Conservation (phyloP, 75 land plant species). For the Pseudotsuga menziesii region DNA sequence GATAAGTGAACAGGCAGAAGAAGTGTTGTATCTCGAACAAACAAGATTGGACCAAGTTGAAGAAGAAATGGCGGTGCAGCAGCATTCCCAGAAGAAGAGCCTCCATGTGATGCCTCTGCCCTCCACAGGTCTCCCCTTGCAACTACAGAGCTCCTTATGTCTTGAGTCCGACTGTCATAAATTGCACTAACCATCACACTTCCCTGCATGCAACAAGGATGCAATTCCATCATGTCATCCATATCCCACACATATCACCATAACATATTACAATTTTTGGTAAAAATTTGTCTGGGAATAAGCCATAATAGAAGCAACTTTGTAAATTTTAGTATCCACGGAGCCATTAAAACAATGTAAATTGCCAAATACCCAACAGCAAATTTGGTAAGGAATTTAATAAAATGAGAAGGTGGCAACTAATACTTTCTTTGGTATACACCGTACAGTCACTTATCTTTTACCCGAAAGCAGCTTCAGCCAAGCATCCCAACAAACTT, state of each 20-base stretch:
- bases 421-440: neutral
- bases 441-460: neutral
- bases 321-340: neutral
- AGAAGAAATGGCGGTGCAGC: conserved; percentile 73
- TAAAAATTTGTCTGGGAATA: neutral
- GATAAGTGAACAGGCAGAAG: conserved; percentile 93
- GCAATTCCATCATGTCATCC: neutral
- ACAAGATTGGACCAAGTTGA: conserved; percentile 87
- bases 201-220: conserved; percentile 38
- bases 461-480: neutral
- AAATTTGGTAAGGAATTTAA: too few species aligned
- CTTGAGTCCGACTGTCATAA: conserved; percentile 79
- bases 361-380: neutral
- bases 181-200: conserved; percentile 66
- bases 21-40: conserved; percentile 90
- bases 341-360: neutral
- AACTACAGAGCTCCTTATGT: conserved; percentile 71
- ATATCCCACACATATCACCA: neutral
- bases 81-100: conserved; percentile 53
- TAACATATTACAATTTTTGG: neutral
- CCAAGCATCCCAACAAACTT: neutral
- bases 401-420: neutral
- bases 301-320: neutral
- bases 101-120: conserved; percentile 86
- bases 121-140: conserved; percentile 97